Base-by-base conservation (phyloP, 805 yeast species). In the Ogataea nakhonphanomensis region DNA sequence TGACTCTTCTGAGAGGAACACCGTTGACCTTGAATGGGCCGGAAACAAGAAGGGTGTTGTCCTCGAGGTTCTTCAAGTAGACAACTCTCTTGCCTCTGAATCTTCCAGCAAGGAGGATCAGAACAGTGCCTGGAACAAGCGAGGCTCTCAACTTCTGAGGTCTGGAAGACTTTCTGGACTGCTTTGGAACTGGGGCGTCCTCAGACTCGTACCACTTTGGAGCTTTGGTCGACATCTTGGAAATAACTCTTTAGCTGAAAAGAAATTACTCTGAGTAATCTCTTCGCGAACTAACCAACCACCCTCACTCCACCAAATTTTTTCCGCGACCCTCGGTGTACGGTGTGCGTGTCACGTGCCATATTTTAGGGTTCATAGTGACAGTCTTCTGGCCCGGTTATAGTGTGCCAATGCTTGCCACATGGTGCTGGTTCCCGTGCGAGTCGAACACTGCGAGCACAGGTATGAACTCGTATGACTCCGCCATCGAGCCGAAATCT, bases 1-100 rank as follows among this genome's bases (percentile, higher is more conserved):
- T 93, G 62, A 91, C 99, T 81, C 97, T 87, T 85, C 98, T 89
- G 71, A 91, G 79, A 71, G 99, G 99, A 58, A 91, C 99, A 79
- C 99, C 99, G 79, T 91, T 91, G 64, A 91, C 85, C 82, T 93
- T 91, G 95, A 93, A 93, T 64, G 99, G 99, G 70, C 99, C 99
- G 51, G 96, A 77, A 54, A 91, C 96, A 68, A 91, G 84, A 63
- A 91, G 79, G 56, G 97, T 91, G 89, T 89, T 88, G 81, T 93
- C 99, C 77, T 88, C 96, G 68, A 93, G 81, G 71, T 82, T 74
- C 84, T 91, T 91, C 70, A 91, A 83, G 85, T 84, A 86, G 57
- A 91, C 97, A 64, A 93, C 99, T 78, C 99, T 90, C 88, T 91
- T 93, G 73, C 99, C 99, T 77, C 99, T 87, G 95, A 89, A 91